These are phyloP conservation scores for Salvia rosmarinus DNA, from an alignment of 257 asterid species.

Conservation along the genomic window DNA sequence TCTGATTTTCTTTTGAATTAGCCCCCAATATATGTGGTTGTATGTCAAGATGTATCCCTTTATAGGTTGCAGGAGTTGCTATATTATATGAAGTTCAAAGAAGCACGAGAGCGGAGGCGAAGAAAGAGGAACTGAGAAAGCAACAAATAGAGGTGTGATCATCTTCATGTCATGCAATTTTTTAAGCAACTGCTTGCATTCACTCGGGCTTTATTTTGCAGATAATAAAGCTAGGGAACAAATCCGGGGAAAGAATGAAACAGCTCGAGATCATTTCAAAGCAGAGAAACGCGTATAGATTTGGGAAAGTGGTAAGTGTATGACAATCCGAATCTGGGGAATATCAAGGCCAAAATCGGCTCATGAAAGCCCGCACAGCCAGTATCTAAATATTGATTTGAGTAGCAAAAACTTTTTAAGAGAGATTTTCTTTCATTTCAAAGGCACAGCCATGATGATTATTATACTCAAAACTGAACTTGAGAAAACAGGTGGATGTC, in stretches of 20 bases:
- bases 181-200: too few species aligned
- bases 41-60: too few species aligned
- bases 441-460: too few species aligned
- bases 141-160: constrained; percentile 16
- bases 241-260: not conserved
- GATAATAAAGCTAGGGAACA: not conserved
- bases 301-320: constrained; percentile 5
- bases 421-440: not conserved
- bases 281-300: not conserved
- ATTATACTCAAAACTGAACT: constrained; percentile 8
- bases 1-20: too few species aligned
- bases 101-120: constrained; percentile 13
- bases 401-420: not conserved
- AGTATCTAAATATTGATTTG: not conserved
- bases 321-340: not conserved
- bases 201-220: not conserved
- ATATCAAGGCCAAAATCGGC: not conserved
- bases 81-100: constrained; percentile 27
- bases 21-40: too few species aligned
- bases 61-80: constrained; percentile 25
- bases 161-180: too few species aligned
- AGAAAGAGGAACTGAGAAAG: constrained; percentile 15
- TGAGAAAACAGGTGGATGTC: not conserved
- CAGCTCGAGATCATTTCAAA: not conserved
- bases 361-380: too few species aligned